phyloP scores from a whole-genome alignment of 2,329 filamentous ascomycete genomes.

The Diaporthe caulivora region DNA sequence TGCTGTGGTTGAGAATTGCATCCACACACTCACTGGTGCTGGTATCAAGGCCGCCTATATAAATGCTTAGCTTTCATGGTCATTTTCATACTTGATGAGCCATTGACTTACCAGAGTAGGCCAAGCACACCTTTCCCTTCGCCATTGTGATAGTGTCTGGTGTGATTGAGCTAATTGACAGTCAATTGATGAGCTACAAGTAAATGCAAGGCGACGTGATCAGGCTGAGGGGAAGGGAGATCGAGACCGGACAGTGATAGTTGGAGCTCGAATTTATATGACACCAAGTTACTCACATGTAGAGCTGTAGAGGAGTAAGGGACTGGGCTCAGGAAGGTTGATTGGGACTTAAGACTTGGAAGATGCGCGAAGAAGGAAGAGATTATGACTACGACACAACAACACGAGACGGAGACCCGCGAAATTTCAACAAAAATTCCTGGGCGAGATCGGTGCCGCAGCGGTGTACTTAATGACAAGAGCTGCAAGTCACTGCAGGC shows the following conservation, averaged over 20 bases:
- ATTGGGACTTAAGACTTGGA: neutral
- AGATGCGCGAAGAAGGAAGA: conserved; percentile 20
- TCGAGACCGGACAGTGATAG: neutral
- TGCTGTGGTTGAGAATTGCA: no score
- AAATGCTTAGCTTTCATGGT: conserved; percentile 19
- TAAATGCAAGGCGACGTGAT: neutral
- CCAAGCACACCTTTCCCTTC: conserved; percentile 40
- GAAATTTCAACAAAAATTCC: conserved; percentile 35
- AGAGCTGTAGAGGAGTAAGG: conserved; percentile 21
- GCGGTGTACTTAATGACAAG: conserved; percentile 23
- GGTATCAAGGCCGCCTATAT: conserved; percentile 40
- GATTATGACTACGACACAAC: conserved; percentile 26
- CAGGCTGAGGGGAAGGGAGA: neutral
- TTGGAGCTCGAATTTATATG: neutral
- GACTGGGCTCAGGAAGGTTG: conserved; percentile 12
- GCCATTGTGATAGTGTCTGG: conserved; percentile 32
- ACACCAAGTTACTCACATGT: conserved; percentile 34
- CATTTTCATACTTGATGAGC: neutral
- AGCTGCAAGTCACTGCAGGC: conserved; percentile 24
- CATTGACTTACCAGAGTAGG: conserved; percentile 38
- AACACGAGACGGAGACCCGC: conserved; percentile 31
- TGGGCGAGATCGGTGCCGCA: conserved; percentile 39
- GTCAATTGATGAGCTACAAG: conserved; percentile 36
- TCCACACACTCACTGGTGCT: conserved; percentile 39
- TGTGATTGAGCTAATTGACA: conserved; percentile 3